Evolutionary conservation across 495 filamentous ascomycete genomes (phyloP).

Genomic region (Aspergillus nidulans): DNA sequence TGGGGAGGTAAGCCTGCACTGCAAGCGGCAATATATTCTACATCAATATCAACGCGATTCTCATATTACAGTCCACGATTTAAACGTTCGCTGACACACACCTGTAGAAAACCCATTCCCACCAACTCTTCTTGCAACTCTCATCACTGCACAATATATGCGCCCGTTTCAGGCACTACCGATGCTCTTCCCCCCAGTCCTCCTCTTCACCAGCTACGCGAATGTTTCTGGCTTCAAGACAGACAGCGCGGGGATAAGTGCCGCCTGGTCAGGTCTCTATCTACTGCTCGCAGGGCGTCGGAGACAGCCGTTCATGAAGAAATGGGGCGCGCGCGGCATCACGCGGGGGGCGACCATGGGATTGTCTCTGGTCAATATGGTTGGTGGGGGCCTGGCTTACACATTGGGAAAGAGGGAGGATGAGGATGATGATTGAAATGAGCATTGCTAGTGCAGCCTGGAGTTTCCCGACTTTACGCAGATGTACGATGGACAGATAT

Average conservation of each 20-base stretch:
- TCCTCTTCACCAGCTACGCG: constrained; percentile 84
- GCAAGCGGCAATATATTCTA: not conserved
- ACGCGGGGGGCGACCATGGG: constrained; percentile 70
- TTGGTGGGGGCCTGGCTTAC: constrained; percentile 69
- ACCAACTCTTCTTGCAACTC: constrained; percentile 70
- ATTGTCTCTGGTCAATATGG: constrained; percentile 62
- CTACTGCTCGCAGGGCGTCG: constrained; percentile 68
- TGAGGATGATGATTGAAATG: constrained; percentile 38
- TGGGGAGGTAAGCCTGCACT: constrained; percentile 65
- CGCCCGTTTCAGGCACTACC: constrained; percentile 72
- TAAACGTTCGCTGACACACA: not conserved
- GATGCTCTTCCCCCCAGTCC: constrained; percentile 74
- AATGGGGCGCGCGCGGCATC: constrained; percentile 63
- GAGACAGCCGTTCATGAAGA: constrained; percentile 53
- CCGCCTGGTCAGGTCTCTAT: constrained; percentile 85
- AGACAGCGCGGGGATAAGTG: constrained; percentile 78
- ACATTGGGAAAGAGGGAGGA: constrained; percentile 53
- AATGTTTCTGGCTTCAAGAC: constrained; percentile 73
- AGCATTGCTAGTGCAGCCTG: not conserved
- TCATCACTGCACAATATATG: constrained; percentile 71
- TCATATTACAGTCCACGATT: not conserved
- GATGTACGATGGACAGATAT: not conserved
- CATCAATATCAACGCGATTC: not conserved
- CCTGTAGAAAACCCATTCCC: constrained; percentile 72
- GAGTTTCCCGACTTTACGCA: not conserved